phyloP scores from a whole-genome alignment of 75 land plant species.

The Sequoiadendron giganteum region DNA sequence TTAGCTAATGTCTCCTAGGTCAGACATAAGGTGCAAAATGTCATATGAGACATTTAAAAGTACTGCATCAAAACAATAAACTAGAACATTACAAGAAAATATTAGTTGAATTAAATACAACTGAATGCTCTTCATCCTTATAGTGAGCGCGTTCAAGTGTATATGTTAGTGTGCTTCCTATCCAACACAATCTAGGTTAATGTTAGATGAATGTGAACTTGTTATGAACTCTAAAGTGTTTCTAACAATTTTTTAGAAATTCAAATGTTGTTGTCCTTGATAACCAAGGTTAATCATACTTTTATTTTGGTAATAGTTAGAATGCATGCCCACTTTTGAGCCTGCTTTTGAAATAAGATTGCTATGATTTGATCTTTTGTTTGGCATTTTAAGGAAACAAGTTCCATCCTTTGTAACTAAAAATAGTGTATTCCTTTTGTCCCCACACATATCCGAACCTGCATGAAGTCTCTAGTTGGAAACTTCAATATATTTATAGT shows the following conservation, averaged over 20 bases:
- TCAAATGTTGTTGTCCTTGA: neutral
- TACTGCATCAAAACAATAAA: too few species aligned
- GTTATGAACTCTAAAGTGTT: neutral
- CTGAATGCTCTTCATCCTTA: neutral
- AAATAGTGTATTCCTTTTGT: neutral
- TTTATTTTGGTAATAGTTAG: neutral
- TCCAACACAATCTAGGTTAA: neutral
- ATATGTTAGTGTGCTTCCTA: neutral
- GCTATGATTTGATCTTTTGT: too few species aligned
- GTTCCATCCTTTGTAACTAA: neutral
- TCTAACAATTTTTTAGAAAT: neutral
- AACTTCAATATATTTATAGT: neutral
- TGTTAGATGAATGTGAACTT: neutral
- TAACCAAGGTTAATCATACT: neutral
- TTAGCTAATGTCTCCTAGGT: neutral
- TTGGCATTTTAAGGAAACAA: neutral
- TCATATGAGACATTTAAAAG: too few species aligned
- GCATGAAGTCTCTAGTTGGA: neutral
- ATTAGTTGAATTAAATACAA: neutral
- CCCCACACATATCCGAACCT: neutral
- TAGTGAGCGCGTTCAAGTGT: neutral
- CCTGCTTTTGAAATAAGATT: neutral
- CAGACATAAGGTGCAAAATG: neutral
- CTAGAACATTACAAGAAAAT: too few species aligned
- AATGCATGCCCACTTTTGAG: neutral